These are phyloP conservation scores for Starmera pachycereana DNA, from an alignment of 805 yeast genomes.

Conservation along the genomic window DNA sequence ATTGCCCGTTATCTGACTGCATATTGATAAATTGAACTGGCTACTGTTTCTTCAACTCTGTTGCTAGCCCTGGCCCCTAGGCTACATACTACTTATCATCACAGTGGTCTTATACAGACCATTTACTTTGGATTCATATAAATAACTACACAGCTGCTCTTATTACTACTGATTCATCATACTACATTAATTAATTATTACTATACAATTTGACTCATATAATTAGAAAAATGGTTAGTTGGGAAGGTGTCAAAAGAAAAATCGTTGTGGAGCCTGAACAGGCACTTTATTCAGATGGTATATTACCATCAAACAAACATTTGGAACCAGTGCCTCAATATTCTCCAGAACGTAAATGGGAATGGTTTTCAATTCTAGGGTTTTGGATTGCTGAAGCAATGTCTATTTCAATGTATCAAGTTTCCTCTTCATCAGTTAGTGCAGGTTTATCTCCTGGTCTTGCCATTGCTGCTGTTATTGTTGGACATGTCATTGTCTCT, in stretches of 20 bases:
- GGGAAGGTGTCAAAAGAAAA: slow-evolving; percentile 1
- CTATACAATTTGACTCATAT: too few relatives aligned
- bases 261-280: slow-evolving; percentile 11
- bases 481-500: slow-evolving; percentile 19
- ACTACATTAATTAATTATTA: too few relatives aligned
- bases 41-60: too few relatives aligned
- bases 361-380: slow-evolving; percentile 38
- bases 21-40: too few relatives aligned
- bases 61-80: too few relatives aligned
- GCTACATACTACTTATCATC: too few relatives aligned
- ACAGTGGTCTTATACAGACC: too few relatives aligned
- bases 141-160: too few relatives aligned
- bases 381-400: slow-evolving; percentile 70
- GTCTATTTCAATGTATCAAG: slow-evolving; percentile 72
- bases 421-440: slow-evolving; percentile 60
- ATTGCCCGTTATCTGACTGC: too few relatives aligned
- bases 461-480: slow-evolving; percentile 16
- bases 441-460: slow-evolving; percentile 56
- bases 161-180: too few relatives aligned
- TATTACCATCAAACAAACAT: slow-evolving; percentile 47
- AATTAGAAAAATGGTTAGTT: background rate
- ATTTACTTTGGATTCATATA: too few relatives aligned
- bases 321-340: slow-evolving; percentile 53
- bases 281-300: slow-evolving; percentile 14
- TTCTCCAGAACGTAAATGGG: slow-evolving; percentile 55